Base-by-base conservation (phyloP, 768 basidiomycete species). In the Phlegmacium glaucopus region DNA sequence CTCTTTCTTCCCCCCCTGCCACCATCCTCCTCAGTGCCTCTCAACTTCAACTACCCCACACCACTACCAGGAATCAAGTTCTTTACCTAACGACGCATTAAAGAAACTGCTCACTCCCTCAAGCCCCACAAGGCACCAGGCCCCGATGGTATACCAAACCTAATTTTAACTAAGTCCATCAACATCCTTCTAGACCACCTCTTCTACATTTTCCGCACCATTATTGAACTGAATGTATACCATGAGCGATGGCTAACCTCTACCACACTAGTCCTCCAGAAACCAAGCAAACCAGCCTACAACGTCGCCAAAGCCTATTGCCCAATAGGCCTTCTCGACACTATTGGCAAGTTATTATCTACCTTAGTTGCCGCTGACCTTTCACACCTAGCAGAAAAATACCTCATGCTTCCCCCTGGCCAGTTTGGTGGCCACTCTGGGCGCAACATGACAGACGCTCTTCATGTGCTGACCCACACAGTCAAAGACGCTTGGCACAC, bases 241-340 rank as follows among this genome's bases (percentile, higher is more conserved):
- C 69, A 65, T 0, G 44, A 57, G 0, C 26, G 32, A 9, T 72
- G 68, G 66, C 55, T 53, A 27, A n/a, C 30, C 0, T 64, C 54
- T 0, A 50, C 26, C 1, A 69, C 68, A 0, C 44, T 68, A 0
- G 66, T 69, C 0, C 49, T 72, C 0, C 41, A 57, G 4, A 74
- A 74, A 50, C 71, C 72, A 7, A 67, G 69, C 7, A 64, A 66
- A 48, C 46, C 55, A 0, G 59, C 62, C 52, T 74, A 72, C 57
- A 42, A 58, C 6, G 32, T 34, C 2, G 32, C 32, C 2, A 34
- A 34, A 34, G 32, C 32, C 2, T 34, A 34, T 6, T 3, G 48
- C 54, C 0, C 61, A 70, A 64, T 71, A 9, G 56, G 59, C 0
- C 61, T 71, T 2, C 42, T 64, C 9, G 50, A 61, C 30, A 48